Percentiles rank a stretch among this genome's conserved stretches.
Evolutionary conservation across 1,139 yeast species (phyloP).

Genomic region (Kodamaea sp.): DNA sequence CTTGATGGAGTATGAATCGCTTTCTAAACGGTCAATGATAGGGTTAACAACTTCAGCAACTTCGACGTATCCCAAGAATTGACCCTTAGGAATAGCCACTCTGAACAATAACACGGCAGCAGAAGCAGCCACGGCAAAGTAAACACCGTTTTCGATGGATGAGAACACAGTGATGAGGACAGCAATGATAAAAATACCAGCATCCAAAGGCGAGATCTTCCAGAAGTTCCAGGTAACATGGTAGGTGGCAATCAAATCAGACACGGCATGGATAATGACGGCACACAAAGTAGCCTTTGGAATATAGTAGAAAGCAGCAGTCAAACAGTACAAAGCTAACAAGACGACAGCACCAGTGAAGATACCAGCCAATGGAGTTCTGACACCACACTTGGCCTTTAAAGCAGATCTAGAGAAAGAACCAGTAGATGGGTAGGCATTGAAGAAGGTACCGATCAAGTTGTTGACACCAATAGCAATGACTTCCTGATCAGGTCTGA

Average conservation of each 20-base stretch:
- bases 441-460: conserved; percentile 86
- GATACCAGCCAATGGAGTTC: conserved; percentile 92
- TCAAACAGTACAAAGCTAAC: conserved; percentile 80
- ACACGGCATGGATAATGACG: conserved; percentile 92
- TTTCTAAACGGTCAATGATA: conserved; percentile 24
- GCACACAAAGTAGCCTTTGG: conserved; percentile 89
- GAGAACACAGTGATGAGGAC: conserved; percentile 80
- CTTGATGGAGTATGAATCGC: conserved; percentile 12
- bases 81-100: conserved; percentile 78
- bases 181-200: conserved; percentile 72
- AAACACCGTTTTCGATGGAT: conserved; percentile 84
- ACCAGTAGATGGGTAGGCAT: conserved; percentile 95
- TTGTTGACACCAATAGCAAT: conserved; percentile 93
- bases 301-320: conserved; percentile 81
- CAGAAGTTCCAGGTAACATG: conserved; percentile 73
- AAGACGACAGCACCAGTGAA: conserved; percentile 88
- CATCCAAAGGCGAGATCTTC: conserved; percentile 75
- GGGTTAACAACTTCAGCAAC: conserved; percentile 73
- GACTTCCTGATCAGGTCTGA: conserved; percentile 90
- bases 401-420: conserved; percentile 94
- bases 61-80: conserved; percentile 75
- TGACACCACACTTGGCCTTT: conserved; percentile 92
- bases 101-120: conserved; percentile 72
- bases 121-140: conserved; percentile 86
- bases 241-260: conserved; percentile 78